Base-by-base conservation (phyloP, 257 asterid species). In the Paraleonurus japonicus region DNA sequence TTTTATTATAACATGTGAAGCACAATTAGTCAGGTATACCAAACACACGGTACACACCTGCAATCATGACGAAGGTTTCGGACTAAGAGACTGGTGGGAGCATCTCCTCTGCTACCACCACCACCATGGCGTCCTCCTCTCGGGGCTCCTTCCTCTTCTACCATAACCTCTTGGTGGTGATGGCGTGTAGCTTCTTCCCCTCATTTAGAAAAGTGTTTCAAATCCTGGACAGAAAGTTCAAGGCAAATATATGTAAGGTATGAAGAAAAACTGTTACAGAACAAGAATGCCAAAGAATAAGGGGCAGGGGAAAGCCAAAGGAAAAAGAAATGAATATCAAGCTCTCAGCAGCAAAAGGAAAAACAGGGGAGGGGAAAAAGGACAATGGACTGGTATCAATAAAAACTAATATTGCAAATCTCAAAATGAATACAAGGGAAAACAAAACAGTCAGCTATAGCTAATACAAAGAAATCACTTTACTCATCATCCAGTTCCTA, bases 41-140 rank as follows among this genome's bases (percentile, higher is more conserved):
- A 61, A 16, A 43, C 81, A 22, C n/a, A n/a, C n/a, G n/a, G n/a
- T n/a, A n/a, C n/a, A n/a, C 66, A 86, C 97, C 99, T 86, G 77
- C 96, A 89, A 76, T 94, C 99, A 70, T 79, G 96, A 51, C 96
- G 96, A 73, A 91, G 98, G 67, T 94, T 94, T 54, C 98, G 95
- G 53, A 94, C 99, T 48, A 94, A 80, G 15, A 94, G 96, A 72
- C 99, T 91, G 26, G 99, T 94, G 0, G 97, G 96, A 32, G 86
- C 95, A 76, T 83, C 84, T 2, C 82, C 84, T 65, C 96, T 85
- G 55, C 89, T 67, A 41, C 53, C 53, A 43, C 51, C 53, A 47
- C 54, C 54, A 47, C 54, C 54, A 19, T 91, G 85, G 19, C 92
- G 82, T 4, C 54, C 54, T n/a, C 93, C 86, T 26, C 86, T 35